A percentile compares a stretch with the other conserved stretches of the same genome.
These are phyloP conservation scores for Capsicum rhomboideum DNA, from an alignment of 257 asterid genomes.

Conservation along the genomic window DNA sequence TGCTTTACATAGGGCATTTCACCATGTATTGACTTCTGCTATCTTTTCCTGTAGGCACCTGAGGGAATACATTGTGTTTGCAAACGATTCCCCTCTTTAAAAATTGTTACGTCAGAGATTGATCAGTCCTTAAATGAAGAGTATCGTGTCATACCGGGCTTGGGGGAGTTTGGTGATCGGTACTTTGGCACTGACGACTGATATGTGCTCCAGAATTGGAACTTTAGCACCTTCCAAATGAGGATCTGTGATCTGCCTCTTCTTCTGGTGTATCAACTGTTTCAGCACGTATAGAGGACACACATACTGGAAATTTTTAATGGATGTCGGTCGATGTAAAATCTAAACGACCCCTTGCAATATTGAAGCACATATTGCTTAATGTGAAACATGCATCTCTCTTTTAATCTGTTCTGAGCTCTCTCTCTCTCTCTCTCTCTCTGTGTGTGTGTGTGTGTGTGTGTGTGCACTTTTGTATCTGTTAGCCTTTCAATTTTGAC, in stretches of 20 bases:
- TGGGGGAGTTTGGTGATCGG: constrained; percentile 98
- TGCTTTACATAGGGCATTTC: neutral
- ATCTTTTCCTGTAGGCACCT: constrained; percentile 53
- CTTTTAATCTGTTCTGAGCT: neutral
- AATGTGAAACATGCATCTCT: neutral
- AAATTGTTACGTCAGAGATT: constrained; percentile 92
- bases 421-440: no score
- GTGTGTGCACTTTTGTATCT: neutral
- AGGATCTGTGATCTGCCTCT: neutral
- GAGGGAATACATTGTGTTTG: constrained; percentile 89
- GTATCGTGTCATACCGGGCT: constrained; percentile 72
- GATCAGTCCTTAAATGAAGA: constrained; percentile 63
- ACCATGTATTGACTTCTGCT: constrained; percentile 1
- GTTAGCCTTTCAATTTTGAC: neutral
- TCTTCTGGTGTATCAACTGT: neutral
- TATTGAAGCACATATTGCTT: neutral
- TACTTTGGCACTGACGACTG: constrained; percentile 91
- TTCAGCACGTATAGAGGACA: neutral
- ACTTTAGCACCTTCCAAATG: neutral
- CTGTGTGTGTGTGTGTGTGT: neutral
- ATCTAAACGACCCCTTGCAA: neutral
- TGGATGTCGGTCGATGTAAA: neutral
- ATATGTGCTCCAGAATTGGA: constrained; percentile 20
- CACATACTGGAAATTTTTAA: neutral
- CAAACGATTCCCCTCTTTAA: constrained; percentile 79